These are phyloP conservation scores for Kodamaea jinghongensis DNA, from an alignment of 805 yeast genomes.

Conservation along the genomic window DNA sequence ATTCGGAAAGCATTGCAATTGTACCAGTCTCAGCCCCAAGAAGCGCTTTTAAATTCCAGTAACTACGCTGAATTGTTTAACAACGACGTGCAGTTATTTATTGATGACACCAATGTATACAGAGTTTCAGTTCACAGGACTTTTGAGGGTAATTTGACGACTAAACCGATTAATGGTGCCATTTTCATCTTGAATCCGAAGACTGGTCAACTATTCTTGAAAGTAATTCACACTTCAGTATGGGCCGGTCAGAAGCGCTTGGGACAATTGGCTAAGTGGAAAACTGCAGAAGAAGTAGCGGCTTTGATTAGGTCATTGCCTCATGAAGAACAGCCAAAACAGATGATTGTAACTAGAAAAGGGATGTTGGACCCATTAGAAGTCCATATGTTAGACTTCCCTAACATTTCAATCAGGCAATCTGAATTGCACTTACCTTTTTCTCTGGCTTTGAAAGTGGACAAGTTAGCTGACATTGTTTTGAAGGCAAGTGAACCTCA, in stretches of 20 bases:
- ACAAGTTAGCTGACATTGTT: constrained; percentile 74
- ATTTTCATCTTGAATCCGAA: constrained; percentile 86
- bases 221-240: constrained; percentile 87
- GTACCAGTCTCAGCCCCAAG: constrained; percentile 91
- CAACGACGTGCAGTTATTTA: constrained; percentile 76
- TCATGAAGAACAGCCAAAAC: constrained; percentile 91
- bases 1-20: constrained; percentile 91
- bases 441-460: constrained; percentile 78
- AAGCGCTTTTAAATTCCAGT: constrained; percentile 81
- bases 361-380: constrained; percentile 93
- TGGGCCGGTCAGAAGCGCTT: constrained; percentile 97
- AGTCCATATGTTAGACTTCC: constrained; percentile 96
- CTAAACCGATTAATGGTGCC: constrained; percentile 92
- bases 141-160: constrained; percentile 86
- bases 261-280: constrained; percentile 95
- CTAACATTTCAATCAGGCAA: constrained; percentile 83
- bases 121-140: constrained; percentile 90
- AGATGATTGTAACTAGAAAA: constrained; percentile 83
- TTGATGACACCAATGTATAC: constrained; percentile 94
- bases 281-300: constrained; percentile 96
- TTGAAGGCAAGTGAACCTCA: constrained; percentile 88
- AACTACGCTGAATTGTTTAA: constrained; percentile 89
- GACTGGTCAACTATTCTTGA: constrained; percentile 85
- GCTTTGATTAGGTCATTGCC: constrained; percentile 87
- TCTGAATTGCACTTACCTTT: constrained; percentile 90